Percentiles rank a stretch among this genome's conserved stretches.
These are phyloP conservation scores for Saccharomycopsis malanga DNA, from an alignment of 805 yeast species.

Conservation along the genomic window DNA sequence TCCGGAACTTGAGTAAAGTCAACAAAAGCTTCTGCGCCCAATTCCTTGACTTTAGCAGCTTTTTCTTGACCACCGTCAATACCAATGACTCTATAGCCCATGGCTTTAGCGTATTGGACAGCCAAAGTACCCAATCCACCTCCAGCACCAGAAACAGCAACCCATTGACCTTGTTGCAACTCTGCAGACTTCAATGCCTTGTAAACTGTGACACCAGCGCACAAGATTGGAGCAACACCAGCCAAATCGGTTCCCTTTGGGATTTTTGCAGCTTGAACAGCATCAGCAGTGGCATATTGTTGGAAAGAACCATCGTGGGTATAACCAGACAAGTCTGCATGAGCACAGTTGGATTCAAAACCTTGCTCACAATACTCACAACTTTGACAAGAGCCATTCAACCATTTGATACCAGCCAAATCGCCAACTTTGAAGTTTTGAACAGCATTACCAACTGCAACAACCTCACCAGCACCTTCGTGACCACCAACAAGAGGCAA, in stretches of 20 bases:
- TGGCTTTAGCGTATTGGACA: constrained; percentile 66
- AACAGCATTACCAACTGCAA: constrained; percentile 66
- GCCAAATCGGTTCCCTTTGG: constrained; percentile 73
- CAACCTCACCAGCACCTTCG: constrained; percentile 85
- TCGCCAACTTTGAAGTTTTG: constrained; percentile 71
- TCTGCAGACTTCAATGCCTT: constrained; percentile 81
- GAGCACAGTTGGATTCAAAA: constrained; percentile 64
- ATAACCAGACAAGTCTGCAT: constrained; percentile 75
- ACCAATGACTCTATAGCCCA: constrained; percentile 68
- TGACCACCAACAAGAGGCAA: constrained; percentile 82
- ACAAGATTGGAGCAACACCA: constrained; percentile 69
- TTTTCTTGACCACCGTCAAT: constrained; percentile 67
- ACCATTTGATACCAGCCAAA: constrained; percentile 78
- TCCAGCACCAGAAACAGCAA: constrained; percentile 71
- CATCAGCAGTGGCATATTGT: constrained; percentile 84
- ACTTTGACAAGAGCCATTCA: constrained; percentile 67
- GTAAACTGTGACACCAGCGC: constrained; percentile 91
- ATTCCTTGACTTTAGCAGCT: constrained; percentile 43
- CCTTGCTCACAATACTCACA: constrained; percentile 70
- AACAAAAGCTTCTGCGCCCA: constrained; percentile 60
- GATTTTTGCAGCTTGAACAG: constrained; percentile 76
- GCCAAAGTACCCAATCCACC: constrained; percentile 76
- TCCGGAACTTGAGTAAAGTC: constrained; percentile 53
- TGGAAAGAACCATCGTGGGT: constrained; percentile 89
- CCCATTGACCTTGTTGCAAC: constrained; percentile 65